These are phyloP conservation scores for Blumeria graminis DNA, from an alignment of 2,329 filamentous ascomycete genomes.

Conservation along the genomic window DNA sequence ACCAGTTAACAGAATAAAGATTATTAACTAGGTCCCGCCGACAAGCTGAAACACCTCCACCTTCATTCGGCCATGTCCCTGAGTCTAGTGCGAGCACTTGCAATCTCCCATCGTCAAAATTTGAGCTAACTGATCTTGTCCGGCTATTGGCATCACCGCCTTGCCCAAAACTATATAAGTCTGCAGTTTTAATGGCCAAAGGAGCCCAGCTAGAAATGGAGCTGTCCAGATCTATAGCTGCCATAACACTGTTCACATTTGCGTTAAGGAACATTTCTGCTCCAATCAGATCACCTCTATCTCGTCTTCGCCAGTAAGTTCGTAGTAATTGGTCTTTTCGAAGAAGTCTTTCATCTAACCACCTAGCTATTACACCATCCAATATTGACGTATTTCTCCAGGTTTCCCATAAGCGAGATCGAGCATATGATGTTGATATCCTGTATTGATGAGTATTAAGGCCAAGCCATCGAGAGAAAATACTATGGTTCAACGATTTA, in stretches of 20 bases:
- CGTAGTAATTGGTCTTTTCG: slow-evolving; percentile 18
- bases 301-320: slow-evolving; percentile 19
- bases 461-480: slow-evolving; percentile 15
- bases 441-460: slow-evolving; percentile 17
- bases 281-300: slow-evolving; percentile 16
- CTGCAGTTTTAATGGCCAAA: slow-evolving; percentile 16
- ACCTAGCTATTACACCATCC: slow-evolving; percentile 22
- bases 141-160: slow-evolving; percentile 17
- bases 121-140: slow-evolving; percentile 17
- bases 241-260: slow-evolving; percentile 15
- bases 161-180: slow-evolving; percentile 17
- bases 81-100: slow-evolving; percentile 19
- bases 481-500: slow-evolving; percentile 13
- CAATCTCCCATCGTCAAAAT: slow-evolving; percentile 19
- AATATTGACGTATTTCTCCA: slow-evolving; percentile 22
- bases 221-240: slow-evolving; percentile 15
- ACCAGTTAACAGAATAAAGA: slow-evolving; percentile 23
- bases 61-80: slow-evolving; percentile 13
- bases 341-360: slow-evolving; percentile 22
- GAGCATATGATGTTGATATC: slow-evolving; percentile 20
- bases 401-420: slow-evolving; percentile 22
- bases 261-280: slow-evolving; percentile 20
- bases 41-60: slow-evolving; percentile 25
- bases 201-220: slow-evolving; percentile 15
- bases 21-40: slow-evolving; percentile 26